Percentiles rank a stretch among this genome's conserved stretches.
Conservation (phyloP, 2,329 filamentous ascomycete species). For the Conoideocrella luteorostrata region DNA sequence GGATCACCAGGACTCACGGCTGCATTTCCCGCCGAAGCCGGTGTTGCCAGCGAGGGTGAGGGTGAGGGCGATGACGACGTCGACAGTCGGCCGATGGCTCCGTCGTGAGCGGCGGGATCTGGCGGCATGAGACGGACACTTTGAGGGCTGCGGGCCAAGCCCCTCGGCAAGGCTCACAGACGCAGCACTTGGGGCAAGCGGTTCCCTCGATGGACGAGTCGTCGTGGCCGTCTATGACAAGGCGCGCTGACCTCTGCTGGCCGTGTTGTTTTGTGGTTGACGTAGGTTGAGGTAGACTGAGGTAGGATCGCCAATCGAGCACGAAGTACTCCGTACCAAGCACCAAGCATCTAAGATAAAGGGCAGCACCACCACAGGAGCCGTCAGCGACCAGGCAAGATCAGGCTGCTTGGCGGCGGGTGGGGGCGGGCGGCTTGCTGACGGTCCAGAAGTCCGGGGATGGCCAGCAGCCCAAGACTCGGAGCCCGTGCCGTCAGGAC, state of each 20-base stretch:
- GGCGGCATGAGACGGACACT: conserved; percentile 17
- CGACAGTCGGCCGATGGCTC: conserved; percentile 14
- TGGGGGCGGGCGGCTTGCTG: not conserved
- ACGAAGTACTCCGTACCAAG: too few relatives aligned
- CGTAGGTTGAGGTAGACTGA: not conserved
- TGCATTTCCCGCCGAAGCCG: not conserved
- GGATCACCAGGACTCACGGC: not conserved
- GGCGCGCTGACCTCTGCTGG: not conserved
- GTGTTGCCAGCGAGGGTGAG: conserved; percentile 10
- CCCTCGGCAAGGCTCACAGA: conserved; percentile 7
- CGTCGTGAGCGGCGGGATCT: conserved; percentile 11
- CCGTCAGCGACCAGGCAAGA: conserved; percentile 4
- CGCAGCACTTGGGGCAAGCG: conserved; percentile 3
- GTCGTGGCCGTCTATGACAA: not conserved
- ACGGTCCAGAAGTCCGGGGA: not conserved
- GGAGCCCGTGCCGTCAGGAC: too few relatives aligned
- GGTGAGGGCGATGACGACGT: conserved; percentile 15
- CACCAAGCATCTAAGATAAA: too few relatives aligned
- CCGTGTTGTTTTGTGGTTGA: not conserved
- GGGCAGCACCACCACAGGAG: too few relatives aligned
- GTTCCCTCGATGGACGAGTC: not conserved
- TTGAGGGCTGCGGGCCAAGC: conserved; percentile 10
- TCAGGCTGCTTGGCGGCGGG: conserved; percentile 3
- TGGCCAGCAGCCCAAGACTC: too few relatives aligned
- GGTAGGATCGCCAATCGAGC: too few relatives aligned